Evolutionary conservation across 1,284 basidiomycete species (phyloP).

Genomic region (Ceratobasidium sp.): DNA sequence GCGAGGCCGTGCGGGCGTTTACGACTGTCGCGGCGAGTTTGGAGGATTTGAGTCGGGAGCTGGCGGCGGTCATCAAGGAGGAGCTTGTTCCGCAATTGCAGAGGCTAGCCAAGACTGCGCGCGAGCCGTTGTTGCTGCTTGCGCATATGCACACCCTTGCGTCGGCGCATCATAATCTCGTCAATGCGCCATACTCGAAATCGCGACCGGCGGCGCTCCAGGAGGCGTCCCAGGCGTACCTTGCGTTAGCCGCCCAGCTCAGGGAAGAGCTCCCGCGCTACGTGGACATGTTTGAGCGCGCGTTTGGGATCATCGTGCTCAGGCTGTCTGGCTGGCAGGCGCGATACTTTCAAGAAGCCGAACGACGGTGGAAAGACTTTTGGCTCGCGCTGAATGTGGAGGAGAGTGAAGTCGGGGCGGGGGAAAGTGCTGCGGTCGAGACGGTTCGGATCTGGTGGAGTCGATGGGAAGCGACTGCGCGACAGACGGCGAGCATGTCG

Average conservation of each 20-base stretch:
- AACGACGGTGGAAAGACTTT: constrained; percentile 70
- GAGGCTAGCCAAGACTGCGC: constrained; percentile 61
- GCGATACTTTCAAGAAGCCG: constrained; percentile 62
- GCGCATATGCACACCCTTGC: constrained; percentile 64
- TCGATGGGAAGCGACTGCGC: constrained; percentile 33
- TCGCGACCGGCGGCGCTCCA: constrained; percentile 62
- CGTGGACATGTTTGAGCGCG: constrained; percentile 62
- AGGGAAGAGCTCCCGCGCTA: constrained; percentile 70
- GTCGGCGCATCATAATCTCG: constrained; percentile 57
- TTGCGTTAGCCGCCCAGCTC: constrained; percentile 73
- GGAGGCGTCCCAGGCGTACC: constrained; percentile 72
- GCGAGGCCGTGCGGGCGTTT: constrained; percentile 28
- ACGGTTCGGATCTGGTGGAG: constrained; percentile 40
- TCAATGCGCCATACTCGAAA: constrained; percentile 54
- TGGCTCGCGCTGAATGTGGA: constrained; percentile 80
- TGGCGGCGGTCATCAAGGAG: constrained; percentile 56
- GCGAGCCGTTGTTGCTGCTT: constrained; percentile 67
- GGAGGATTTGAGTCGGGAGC: constrained; percentile 22
- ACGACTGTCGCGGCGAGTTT: constrained; percentile 19
- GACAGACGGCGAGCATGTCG: constrained; percentile 12
- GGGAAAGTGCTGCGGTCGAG: constrained; percentile 35
- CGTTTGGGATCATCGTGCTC: constrained; percentile 53
- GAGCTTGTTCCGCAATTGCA: constrained; percentile 64
- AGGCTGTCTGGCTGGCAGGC: constrained; percentile 63
- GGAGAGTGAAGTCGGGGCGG: constrained; percentile 45